Conservation (phyloP, 2,329 filamentous ascomycete genomes). For the Xylariales sp. region DNA sequence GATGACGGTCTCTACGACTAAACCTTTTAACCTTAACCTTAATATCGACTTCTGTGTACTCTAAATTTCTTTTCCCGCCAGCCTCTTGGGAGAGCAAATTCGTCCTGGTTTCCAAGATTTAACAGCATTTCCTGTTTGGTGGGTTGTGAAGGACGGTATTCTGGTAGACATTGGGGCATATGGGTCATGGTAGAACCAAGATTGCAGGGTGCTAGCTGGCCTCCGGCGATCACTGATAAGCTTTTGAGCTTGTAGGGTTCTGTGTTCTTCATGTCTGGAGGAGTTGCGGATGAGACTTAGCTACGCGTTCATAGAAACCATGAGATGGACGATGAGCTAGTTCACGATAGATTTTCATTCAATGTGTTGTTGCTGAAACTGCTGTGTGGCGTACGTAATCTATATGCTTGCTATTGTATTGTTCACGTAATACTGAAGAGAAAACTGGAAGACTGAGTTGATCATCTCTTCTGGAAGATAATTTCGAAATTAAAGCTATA, state of each 20-base stretch:
- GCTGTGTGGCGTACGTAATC: not conserved
- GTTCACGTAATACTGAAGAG: no score
- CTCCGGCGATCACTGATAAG: no score
- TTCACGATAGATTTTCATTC: constrained; percentile 26
- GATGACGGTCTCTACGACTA: constrained; percentile 98
- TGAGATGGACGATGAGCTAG: constrained; percentile 12
- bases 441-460: no score
- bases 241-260: no score
- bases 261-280: constrained; percentile 6
- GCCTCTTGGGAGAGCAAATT: not conserved
- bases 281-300: constrained; percentile 6
- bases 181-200: constrained; percentile 3
- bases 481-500: no score
- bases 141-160: constrained; percentile 1
- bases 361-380: constrained; percentile 15
- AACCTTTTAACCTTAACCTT: constrained; percentile 22
- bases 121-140: no score
- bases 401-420: no score
- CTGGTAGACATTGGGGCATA: constrained; percentile 4
- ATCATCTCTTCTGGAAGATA: no score
- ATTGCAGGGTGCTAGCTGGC: not conserved
- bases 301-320: constrained; percentile 10
- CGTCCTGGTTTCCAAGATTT: not conserved
- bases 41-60: constrained; percentile 33
- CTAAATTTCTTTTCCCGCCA: constrained; percentile 32